A percentile compares a stretch with the other conserved stretches of the same genome.
Evolutionary conservation across 495 filamentous ascomycete species (phyloP).

Genomic region (Penicillium salamii): DNA sequence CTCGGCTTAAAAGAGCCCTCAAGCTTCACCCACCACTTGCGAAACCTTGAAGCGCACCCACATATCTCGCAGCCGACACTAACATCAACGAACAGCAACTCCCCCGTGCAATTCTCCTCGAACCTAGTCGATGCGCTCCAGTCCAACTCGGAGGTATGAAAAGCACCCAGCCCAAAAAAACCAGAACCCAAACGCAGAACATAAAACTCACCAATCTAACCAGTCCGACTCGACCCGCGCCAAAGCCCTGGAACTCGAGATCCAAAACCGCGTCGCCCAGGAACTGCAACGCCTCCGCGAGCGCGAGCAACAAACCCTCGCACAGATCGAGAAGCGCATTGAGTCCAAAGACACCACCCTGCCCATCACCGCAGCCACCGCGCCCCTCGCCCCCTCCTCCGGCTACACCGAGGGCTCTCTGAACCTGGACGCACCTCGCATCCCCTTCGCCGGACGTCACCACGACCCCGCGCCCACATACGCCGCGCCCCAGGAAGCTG

Average conservation of each 20-base stretch:
- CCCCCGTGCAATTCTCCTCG: constrained; percentile 82
- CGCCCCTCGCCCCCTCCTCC: constrained; percentile 28
- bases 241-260: constrained; percentile 78
- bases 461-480: constrained; percentile 25
- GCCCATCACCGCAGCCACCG: constrained; percentile 28
- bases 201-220: constrained; percentile 12
- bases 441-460: constrained; percentile 46
- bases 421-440: constrained; percentile 47
- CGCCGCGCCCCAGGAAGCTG: constrained; percentile 13
- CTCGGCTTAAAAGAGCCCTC: background rate
- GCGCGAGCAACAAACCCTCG: constrained; percentile 56
- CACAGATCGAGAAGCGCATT: constrained; percentile 55
- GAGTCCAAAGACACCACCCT: constrained; percentile 34
- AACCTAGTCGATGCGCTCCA: constrained; percentile 80
- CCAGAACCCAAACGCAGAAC: constrained; percentile 9
- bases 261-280: constrained; percentile 80
- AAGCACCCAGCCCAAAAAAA: constrained; percentile 8
- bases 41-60: background rate
- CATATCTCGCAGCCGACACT: background rate
- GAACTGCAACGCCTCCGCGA: constrained; percentile 77
- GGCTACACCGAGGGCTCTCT: constrained; percentile 43
- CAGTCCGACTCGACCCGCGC: constrained; percentile 85
- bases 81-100: constrained; percentile 55
- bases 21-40: background rate
- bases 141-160: constrained; percentile 74